These are phyloP conservation scores for Ceratobasidium sp. DNA, from an alignment of 1,284 basidiomycete species.

Conservation along the genomic window DNA sequence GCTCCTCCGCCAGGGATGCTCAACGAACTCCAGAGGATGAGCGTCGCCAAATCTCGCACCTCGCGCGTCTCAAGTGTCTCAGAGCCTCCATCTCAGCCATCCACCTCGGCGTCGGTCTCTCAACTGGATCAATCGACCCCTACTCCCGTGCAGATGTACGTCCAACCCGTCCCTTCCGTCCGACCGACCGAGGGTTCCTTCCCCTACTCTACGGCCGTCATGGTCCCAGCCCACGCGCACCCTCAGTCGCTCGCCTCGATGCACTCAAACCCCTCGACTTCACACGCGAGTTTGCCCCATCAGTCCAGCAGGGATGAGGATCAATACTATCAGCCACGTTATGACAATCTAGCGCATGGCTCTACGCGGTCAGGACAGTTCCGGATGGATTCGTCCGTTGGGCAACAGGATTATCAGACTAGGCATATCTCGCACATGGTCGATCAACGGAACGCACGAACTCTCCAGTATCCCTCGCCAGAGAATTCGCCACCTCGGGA, in stretches of 20 bases:
- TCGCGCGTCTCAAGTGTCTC: conserved; percentile 26
- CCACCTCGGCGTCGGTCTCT: conserved; percentile 7
- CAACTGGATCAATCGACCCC: conserved; percentile 1
- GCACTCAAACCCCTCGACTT: conserved; percentile 20
- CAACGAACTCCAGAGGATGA: conserved; percentile 35
- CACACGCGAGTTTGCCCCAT: conserved; percentile 36
- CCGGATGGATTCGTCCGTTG: conserved; percentile 18
- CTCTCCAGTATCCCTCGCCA: conserved; percentile 26
- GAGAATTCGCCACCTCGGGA: conserved; percentile 29
- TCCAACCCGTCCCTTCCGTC: conserved; percentile 20
- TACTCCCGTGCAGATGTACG: conserved; percentile 1
- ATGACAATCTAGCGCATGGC: conserved; percentile 34
- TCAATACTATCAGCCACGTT: conserved; percentile 39
- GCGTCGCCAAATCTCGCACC: conserved; percentile 20
- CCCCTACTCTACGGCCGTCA: conserved; percentile 13
- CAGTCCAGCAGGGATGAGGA: conserved; percentile 32
- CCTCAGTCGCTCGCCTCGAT: conserved; percentile 36
- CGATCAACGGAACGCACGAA: conserved; percentile 5
- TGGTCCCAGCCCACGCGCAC: conserved; percentile 22
- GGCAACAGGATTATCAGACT: conserved; percentile 3
- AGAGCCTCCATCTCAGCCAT: conserved; percentile 4
- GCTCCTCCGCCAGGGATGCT: conserved; percentile 35
- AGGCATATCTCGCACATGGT: conserved; percentile 10
- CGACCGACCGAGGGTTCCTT: conserved; percentile 27
- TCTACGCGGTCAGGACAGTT: conserved; percentile 18